phyloP scores from a whole-genome alignment of 2,329 filamentous ascomycete species.

The Colletotrichum cuscutae region DNA sequence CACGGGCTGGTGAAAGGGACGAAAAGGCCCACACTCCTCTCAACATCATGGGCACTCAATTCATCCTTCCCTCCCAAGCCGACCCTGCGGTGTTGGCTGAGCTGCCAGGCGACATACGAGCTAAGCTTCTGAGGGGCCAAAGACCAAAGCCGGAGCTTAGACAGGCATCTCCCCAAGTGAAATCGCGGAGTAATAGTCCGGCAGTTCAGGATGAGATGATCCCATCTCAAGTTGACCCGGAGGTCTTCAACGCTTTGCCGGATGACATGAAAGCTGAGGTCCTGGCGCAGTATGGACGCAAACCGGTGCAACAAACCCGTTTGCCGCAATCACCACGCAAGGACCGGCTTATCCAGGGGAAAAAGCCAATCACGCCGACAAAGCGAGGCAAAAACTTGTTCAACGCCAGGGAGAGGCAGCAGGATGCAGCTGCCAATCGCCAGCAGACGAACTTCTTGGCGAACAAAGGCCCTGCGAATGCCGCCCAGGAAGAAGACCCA shows the following conservation, averaged over 20 bases:
- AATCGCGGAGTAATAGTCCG: constrained; percentile 53
- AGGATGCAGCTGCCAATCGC: constrained; percentile 67
- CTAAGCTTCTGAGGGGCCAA: constrained; percentile 62
- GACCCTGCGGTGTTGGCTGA: constrained; percentile 86
- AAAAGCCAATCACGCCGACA: constrained; percentile 69
- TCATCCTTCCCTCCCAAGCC: constrained; percentile 85
- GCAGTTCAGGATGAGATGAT: constrained; percentile 51
- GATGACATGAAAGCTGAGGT: constrained; percentile 88
- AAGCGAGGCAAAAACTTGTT: constrained; percentile 68
- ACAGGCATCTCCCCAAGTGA: constrained; percentile 44
- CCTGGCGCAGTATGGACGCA: constrained; percentile 73
- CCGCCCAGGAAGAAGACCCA: constrained; percentile 44
- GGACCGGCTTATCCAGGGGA: constrained; percentile 60
- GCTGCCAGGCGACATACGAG: constrained; percentile 84
- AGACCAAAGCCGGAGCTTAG: constrained; percentile 37
- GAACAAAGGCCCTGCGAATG: constrained; percentile 46
- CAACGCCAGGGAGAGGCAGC: constrained; percentile 60
- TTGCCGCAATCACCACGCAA: constrained; percentile 65
- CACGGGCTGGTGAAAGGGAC: constrained; percentile 61
- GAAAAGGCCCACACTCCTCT: constrained; percentile 72
- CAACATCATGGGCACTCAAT: constrained; percentile 89
- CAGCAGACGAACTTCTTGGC: constrained; percentile 79
- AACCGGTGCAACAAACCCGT: constrained; percentile 45
- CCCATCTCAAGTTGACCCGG: constrained; percentile 85
- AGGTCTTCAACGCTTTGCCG: constrained; percentile 85